phyloP scores from a whole-genome alignment of 2,329 filamentous ascomycete species.

The Zymoseptoria tritici region DNA sequence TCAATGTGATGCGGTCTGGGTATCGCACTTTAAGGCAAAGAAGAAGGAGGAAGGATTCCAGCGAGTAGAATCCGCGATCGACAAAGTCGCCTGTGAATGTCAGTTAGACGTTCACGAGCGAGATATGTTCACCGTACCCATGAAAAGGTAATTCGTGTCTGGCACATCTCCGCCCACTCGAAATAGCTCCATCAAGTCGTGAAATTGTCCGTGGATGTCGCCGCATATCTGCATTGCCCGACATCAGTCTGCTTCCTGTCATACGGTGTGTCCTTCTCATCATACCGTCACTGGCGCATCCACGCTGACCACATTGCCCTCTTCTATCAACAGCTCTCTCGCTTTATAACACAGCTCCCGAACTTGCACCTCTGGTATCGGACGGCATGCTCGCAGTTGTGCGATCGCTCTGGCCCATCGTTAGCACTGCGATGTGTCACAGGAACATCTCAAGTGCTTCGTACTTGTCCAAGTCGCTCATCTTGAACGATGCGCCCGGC shows the following conservation, averaged over 20 bases:
- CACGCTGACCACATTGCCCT: slow-evolving; percentile 93
- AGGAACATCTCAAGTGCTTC: slow-evolving; percentile 18
- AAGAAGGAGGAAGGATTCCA: slow-evolving; percentile 92
- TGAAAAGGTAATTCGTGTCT: slow-evolving; percentile 95
- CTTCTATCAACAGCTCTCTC: slow-evolving; percentile 89
- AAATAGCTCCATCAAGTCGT: slow-evolving; percentile 98
- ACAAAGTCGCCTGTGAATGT: slow-evolving; percentile 75
- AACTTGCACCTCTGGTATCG: slow-evolving; percentile 91
- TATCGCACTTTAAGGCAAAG: slow-evolving; percentile 96
- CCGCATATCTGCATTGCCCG: slow-evolving; percentile 65
- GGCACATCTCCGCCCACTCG: slow-evolving; percentile 95
- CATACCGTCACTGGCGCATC: slow-evolving; percentile 85
- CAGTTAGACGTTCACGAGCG: not conserved
- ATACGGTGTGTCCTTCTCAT: not conserved
- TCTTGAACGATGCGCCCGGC: slow-evolving; percentile 33
- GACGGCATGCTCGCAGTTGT: slow-evolving; percentile 88
- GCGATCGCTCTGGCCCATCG: slow-evolving; percentile 68
- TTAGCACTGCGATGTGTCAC: slow-evolving; percentile 9
- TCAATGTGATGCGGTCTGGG: slow-evolving; percentile 92
- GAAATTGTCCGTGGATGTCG: slow-evolving; percentile 97
- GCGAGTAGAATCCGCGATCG: slow-evolving; percentile 93
- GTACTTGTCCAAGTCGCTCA: slow-evolving; percentile 93
- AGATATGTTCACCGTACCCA: slow-evolving; percentile 51
- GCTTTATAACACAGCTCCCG: slow-evolving; percentile 97
- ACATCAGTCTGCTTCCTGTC: not conserved